Evolutionary conservation across 2,329 filamentous ascomycete species (phyloP).

Genomic region (Didymella arachidicola): DNA sequence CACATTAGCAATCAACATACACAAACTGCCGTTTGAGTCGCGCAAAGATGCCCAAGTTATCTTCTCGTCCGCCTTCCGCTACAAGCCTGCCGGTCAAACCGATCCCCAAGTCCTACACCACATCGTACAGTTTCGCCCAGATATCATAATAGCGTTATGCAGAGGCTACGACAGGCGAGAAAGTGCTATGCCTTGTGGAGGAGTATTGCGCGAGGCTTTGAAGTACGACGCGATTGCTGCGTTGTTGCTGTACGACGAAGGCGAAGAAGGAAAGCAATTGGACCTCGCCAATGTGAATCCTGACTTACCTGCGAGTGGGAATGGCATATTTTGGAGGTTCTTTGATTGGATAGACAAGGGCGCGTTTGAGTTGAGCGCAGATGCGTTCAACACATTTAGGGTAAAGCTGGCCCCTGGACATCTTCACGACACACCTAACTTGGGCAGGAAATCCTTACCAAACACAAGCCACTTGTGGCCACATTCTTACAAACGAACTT

Average conservation of each 20-base stretch:
- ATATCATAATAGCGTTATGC: slow-evolving; percentile 87
- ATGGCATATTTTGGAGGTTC: slow-evolving; percentile 94
- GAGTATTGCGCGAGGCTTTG: slow-evolving; percentile 84
- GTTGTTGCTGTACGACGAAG: slow-evolving; percentile 92
- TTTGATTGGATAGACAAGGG: slow-evolving; percentile 98
- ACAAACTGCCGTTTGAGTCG: slow-evolving; percentile 90
- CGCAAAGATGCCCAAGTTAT: slow-evolving; percentile 96
- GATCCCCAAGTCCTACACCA: slow-evolving; percentile 89
- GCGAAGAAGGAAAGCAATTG: slow-evolving; percentile 74
- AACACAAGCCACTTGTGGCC: slow-evolving; percentile 89
- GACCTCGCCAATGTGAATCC: slow-evolving; percentile 80
- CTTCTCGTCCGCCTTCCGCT: slow-evolving; percentile 93
- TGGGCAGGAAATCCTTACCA: slow-evolving; percentile 86
- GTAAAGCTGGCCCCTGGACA: slow-evolving; percentile 57
- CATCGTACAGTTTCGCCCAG: slow-evolving; percentile 83
- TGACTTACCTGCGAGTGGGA: slow-evolving; percentile 75
- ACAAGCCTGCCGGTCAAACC: slow-evolving; percentile 74
- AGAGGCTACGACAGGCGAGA: slow-evolving; percentile 89
- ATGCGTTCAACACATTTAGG: slow-evolving; percentile 96
- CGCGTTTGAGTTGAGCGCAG: slow-evolving; percentile 94
- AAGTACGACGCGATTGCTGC: slow-evolving; percentile 92
- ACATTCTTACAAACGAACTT: slow-evolving; percentile 90
- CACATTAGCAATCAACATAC: slow-evolving; percentile 80
- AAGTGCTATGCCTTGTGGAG: slow-evolving; percentile 89
- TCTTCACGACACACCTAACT: slow-evolving; percentile 24